A percentile compares a stretch with the other conserved stretches of the same genome.
Evolutionary conservation across 2,329 filamentous ascomycete species (phyloP).

Genomic region (Cladorrhinum sp.): DNA sequence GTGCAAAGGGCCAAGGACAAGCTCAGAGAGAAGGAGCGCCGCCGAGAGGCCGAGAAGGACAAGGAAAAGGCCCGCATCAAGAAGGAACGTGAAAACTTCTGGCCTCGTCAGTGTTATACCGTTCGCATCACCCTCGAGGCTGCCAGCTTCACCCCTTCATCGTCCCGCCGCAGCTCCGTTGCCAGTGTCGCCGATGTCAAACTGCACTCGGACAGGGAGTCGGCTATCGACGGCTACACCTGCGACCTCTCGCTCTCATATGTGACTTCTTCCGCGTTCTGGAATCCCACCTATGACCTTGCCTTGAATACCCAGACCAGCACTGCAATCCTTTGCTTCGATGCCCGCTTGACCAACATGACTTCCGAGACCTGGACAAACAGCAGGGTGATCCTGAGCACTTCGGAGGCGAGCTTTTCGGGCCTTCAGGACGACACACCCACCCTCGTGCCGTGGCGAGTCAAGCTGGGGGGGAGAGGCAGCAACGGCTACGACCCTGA

Average conservation of each 20-base stretch:
- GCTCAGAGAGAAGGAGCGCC: conserved; percentile 30
- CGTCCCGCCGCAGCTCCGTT: conserved; percentile 49
- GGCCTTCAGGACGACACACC: conserved; percentile 56
- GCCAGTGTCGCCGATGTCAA: conserved; percentile 53
- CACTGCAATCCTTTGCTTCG: conserved; percentile 55
- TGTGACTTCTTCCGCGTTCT: conserved; percentile 55
- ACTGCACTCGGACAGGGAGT: conserved; percentile 47
- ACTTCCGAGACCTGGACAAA: conserved; percentile 63
- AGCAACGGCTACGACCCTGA: conserved; percentile 20
- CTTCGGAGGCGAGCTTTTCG: conserved; percentile 58
- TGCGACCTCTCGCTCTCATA: conserved; percentile 57
- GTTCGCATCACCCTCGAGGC: conserved; percentile 52
- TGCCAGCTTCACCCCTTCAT: conserved; percentile 36
- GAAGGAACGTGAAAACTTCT: conserved; percentile 44
- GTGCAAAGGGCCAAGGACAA: conserved; percentile 36
- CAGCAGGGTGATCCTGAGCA: conserved; percentile 59
- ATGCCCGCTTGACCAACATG: conserved; percentile 59
- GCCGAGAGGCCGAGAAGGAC: conserved; percentile 35
- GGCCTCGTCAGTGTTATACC: conserved; percentile 48
- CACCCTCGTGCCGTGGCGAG: conserved; percentile 52
- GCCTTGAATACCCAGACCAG: conserved; percentile 55
- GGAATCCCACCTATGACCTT: conserved; percentile 61
- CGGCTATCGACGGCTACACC: conserved; percentile 25
- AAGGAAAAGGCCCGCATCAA: conserved; percentile 46
- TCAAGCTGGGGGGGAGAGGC: conserved; percentile 42